These are phyloP conservation scores for Ogataea naganishii DNA, from an alignment of 805 yeast genomes.

Conservation along the genomic window DNA sequence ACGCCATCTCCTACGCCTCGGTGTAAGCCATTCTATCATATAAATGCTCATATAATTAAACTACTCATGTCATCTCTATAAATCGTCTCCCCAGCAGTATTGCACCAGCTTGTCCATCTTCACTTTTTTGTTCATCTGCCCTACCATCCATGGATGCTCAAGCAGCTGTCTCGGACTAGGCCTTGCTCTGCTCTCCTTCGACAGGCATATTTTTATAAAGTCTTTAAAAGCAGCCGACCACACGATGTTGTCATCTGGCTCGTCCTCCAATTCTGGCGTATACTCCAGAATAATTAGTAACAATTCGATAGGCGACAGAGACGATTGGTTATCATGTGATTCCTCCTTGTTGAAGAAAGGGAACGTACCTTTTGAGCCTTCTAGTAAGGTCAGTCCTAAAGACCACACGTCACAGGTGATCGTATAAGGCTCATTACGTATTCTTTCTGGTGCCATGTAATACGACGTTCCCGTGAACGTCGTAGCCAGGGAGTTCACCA, in stretches of 20 bases:
- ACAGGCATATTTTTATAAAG: conserved; percentile 72
- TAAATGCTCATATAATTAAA: no score
- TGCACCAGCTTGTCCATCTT: conserved; percentile 81
- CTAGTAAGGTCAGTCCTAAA: conserved; percentile 81
- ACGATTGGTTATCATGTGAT: conserved; percentile 24
- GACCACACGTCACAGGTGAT: conserved; percentile 98
- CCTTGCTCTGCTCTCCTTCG: conserved; percentile 68
- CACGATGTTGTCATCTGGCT: conserved; percentile 59
- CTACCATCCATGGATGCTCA: conserved; percentile 85
- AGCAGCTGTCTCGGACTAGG: conserved; percentile 94
- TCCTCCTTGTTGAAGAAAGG: conserved; percentile 48
- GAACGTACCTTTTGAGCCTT: conserved; percentile 87
- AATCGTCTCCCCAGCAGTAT: conserved; percentile 50
- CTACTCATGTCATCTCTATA: no score
- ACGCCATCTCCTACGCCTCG: no score
- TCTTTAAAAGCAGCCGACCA: conserved; percentile 84
- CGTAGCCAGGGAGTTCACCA: conserved; percentile 88
- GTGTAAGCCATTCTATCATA: no score
- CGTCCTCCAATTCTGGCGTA: conserved; percentile 73
- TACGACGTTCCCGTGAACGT: conserved; percentile 97
- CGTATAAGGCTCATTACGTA: conserved; percentile 90
- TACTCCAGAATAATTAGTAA: conserved; percentile 72
- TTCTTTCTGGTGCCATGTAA: conserved; percentile 98
- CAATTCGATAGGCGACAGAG: conserved; percentile 72
- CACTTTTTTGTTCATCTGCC: conserved; percentile 64